Conservation (phyloP, 2,329 filamentous ascomycete species). For the Colletotrichum gigasporum region DNA sequence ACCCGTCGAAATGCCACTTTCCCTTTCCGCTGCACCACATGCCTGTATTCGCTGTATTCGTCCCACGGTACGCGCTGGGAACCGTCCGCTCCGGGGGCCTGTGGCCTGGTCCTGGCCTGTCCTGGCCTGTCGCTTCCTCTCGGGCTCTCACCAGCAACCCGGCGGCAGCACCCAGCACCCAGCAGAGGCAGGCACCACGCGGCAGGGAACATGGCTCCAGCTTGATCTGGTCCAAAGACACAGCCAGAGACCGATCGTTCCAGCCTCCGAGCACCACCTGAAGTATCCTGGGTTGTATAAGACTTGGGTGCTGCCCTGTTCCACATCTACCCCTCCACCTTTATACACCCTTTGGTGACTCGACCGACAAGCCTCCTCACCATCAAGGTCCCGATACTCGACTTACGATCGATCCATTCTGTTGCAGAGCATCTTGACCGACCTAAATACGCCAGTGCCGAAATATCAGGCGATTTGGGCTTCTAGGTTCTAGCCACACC, state of each 20-base stretch:
- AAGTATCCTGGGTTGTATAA: constrained; percentile 29
- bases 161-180: too few species aligned
- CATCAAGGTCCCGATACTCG: not conserved
- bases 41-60: not conserved
- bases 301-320: constrained; percentile 22
- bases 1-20: constrained; percentile 28
- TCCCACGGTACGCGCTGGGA: too few species aligned
- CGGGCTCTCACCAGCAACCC: constrained; percentile 1
- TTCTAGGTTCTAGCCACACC: constrained; percentile 26
- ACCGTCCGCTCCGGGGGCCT: too few species aligned
- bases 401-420: too few species aligned
- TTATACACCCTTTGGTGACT: not conserved
- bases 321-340: not conserved
- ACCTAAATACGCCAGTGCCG: not conserved
- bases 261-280: not conserved
- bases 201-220: constrained; percentile 4
- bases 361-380: not conserved
- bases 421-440: too few species aligned
- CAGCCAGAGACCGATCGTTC: too few species aligned
- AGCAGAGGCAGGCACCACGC: constrained; percentile 4
- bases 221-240: not conserved
- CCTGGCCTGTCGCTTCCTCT: not conserved
- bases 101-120: not conserved
- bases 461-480: constrained; percentile 6
- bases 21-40: constrained; percentile 27